Conservation (phyloP, 352 stramenopile species). For the Globisporangium alternatum region DNA sequence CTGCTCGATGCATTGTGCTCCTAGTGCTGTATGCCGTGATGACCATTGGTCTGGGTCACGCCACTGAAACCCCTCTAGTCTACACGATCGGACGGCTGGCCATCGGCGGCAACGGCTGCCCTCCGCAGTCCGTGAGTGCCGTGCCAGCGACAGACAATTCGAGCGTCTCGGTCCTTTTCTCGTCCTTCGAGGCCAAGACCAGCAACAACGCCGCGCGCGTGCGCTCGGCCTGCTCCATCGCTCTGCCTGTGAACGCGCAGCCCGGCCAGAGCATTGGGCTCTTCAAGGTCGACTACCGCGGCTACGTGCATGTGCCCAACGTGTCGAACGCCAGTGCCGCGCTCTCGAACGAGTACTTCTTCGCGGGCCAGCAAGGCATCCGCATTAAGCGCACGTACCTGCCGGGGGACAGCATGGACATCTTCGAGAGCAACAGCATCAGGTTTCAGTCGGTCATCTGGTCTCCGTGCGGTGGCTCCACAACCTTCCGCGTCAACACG, state of each 20-base stretch:
- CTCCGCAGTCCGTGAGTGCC: neutral
- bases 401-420: constrained; percentile 18
- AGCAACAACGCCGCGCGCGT: neutral
- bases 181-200: constrained; percentile 15
- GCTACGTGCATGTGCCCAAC: constrained; percentile 29
- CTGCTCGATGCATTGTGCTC: neutral
- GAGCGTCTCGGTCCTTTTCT: constrained; percentile 31
- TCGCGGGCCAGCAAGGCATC: constrained; percentile 24
- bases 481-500: constrained; percentile 37
- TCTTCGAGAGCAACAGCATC: constrained; percentile 28
- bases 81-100: constrained; percentile 20
- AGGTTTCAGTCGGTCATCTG: constrained; percentile 29
- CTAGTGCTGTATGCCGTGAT: neutral
- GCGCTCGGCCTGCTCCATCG: constrained; percentile 25
- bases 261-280: constrained; percentile 24
- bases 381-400: constrained; percentile 14
- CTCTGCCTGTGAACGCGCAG: constrained; percentile 22
- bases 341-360: constrained; percentile 36
- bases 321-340: constrained; percentile 8
- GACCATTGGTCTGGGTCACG: neutral
- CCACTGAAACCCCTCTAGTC: neutral
- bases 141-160: constrained; percentile 18
- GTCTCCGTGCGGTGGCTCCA: constrained; percentile 30
- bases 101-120: constrained; percentile 25
- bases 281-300: constrained; percentile 36